phyloP scores from a whole-genome alignment of 2,329 filamentous ascomycete genomes.

The Diplodia intermedia region DNA sequence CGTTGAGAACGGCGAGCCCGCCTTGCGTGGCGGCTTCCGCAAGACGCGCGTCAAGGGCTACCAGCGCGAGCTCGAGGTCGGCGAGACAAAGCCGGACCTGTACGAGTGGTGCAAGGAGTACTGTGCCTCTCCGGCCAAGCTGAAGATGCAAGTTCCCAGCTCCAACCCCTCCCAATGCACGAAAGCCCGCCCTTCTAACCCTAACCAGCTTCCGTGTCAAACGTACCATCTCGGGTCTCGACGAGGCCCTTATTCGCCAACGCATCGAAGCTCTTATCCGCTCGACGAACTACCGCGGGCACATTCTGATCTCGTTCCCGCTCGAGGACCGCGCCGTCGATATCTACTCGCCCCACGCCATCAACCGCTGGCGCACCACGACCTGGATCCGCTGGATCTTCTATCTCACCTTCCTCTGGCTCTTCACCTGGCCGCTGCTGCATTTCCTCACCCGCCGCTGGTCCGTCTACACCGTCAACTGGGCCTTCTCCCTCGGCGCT shows the following conservation, averaged over 20 bases:
- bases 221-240: slow-evolving; percentile 64
- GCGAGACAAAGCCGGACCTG: slow-evolving; percentile 51
- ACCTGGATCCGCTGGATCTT: slow-evolving; percentile 70
- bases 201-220: slow-evolving; percentile 48
- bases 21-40: slow-evolving; percentile 69
- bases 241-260: slow-evolving; percentile 60
- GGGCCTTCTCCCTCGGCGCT: slow-evolving; percentile 59
- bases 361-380: slow-evolving; percentile 70
- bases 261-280: slow-evolving; percentile 65
- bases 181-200: neutral
- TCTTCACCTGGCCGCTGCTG: slow-evolving; percentile 74
- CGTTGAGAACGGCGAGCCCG: slow-evolving; percentile 65
- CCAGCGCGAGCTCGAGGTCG: slow-evolving; percentile 56
- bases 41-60: slow-evolving; percentile 58
- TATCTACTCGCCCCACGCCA: slow-evolving; percentile 67
- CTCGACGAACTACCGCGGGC: slow-evolving; percentile 71
- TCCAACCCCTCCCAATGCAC: neutral
- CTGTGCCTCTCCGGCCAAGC: slow-evolving; percentile 62
- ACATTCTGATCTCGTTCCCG: slow-evolving; percentile 65
- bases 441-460: slow-evolving; percentile 72
- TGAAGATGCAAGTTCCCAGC: slow-evolving; percentile 56
- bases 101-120: slow-evolving; percentile 73
- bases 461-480: slow-evolving; percentile 67
- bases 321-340: slow-evolving; percentile 63
- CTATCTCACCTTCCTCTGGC: slow-evolving; percentile 70